A percentile compares a stretch with the other conserved stretches of the same genome.
These are phyloP conservation scores for Dendrothele bispora DNA, from an alignment of 768 basidiomycete genomes.

Conservation along the genomic window DNA sequence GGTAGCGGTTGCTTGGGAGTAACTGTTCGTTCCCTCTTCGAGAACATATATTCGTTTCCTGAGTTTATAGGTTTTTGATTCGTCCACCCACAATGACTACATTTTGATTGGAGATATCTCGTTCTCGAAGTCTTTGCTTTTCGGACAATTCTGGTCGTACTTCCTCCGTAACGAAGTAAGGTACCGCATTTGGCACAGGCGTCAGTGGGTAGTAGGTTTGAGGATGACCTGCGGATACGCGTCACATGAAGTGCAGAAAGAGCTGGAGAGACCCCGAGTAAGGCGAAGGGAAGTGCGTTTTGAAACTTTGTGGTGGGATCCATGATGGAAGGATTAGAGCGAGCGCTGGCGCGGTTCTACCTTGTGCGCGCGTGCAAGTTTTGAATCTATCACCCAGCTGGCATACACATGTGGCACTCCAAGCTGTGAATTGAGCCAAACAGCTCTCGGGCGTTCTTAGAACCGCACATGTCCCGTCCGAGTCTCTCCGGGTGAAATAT, in stretches of 20 bases:
- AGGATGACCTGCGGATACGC: conserved; percentile 32
- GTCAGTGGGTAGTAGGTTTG: conserved; percentile 14
- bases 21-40: conserved; percentile 7
- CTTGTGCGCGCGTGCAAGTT: too few relatives aligned
- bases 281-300: conserved; percentile 43
- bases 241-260: conserved; percentile 65
- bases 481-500: too few relatives aligned
- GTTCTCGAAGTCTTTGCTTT: conserved; percentile 16
- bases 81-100: conserved; percentile 18
- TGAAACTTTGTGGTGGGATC: conserved; percentile 30
- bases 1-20: not conserved
- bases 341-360: too few relatives aligned
- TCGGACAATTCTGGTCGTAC: conserved; percentile 34
- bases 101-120: conserved; percentile 18
- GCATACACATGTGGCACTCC: too few relatives aligned
- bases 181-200: conserved; percentile 57
- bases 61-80: conserved; percentile 7
- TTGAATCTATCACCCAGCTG: too few relatives aligned
- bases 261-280: conserved; percentile 51
- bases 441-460: too few relatives aligned
- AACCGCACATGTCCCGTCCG: too few relatives aligned
- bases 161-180: conserved; percentile 41
- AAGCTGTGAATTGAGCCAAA: too few relatives aligned
- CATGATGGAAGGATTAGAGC: not conserved
- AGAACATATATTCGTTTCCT: conserved; percentile 15